A percentile compares a stretch with the other conserved stretches of the same genome.
phyloP scores from a whole-genome alignment of 805 yeast genomes.

The Ogataea pilisensis region DNA sequence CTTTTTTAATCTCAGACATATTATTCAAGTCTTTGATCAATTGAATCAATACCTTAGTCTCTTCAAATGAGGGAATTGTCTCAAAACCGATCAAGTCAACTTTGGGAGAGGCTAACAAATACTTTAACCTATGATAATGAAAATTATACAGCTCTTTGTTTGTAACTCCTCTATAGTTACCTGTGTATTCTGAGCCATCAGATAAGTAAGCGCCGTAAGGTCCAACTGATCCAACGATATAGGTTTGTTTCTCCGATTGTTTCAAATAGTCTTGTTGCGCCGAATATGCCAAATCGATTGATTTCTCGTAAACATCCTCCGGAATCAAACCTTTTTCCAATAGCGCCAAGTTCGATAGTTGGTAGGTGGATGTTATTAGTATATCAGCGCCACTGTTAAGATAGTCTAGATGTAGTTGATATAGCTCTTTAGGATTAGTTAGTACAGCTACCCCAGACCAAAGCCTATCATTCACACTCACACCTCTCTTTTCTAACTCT shows the following conservation, averaged over 20 bases:
- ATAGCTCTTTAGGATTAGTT: slow-evolving; percentile 39
- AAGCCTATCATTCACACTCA: slow-evolving; percentile 40
- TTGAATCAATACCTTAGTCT: slow-evolving; percentile 46
- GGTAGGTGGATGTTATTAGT: slow-evolving; percentile 57
- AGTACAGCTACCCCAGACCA: slow-evolving; percentile 61
- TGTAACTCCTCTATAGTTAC: slow-evolving; percentile 48
- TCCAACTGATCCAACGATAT: slow-evolving; percentile 64
- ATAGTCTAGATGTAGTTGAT: slow-evolving; percentile 47
- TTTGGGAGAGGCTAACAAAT: slow-evolving; percentile 34
- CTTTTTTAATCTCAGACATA: slow-evolving; percentile 9
- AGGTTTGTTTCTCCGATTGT: slow-evolving; percentile 10
- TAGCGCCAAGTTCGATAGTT: slow-evolving; percentile 45
- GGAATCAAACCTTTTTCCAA: slow-evolving; percentile 22
- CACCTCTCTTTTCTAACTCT: slow-evolving; percentile 48
- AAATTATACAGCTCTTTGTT: slow-evolving; percentile 41
- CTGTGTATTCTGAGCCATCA: slow-evolving; percentile 70
- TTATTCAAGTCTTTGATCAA: slow-evolving; percentile 31
- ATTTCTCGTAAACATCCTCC: slow-evolving; percentile 14
- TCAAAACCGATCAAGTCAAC: slow-evolving; percentile 64
- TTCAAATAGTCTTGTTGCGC: slow-evolving; percentile 18
- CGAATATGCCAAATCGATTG: slow-evolving; percentile 22
- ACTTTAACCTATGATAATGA: slow-evolving; percentile 45
- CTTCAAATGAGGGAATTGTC: slow-evolving; percentile 63
- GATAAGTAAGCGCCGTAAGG: slow-evolving; percentile 72
- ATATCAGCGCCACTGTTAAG: slow-evolving; percentile 51